phyloP scores from a whole-genome alignment of 2,329 filamentous ascomycete genomes.

The Plenodomus lindquistii region DNA sequence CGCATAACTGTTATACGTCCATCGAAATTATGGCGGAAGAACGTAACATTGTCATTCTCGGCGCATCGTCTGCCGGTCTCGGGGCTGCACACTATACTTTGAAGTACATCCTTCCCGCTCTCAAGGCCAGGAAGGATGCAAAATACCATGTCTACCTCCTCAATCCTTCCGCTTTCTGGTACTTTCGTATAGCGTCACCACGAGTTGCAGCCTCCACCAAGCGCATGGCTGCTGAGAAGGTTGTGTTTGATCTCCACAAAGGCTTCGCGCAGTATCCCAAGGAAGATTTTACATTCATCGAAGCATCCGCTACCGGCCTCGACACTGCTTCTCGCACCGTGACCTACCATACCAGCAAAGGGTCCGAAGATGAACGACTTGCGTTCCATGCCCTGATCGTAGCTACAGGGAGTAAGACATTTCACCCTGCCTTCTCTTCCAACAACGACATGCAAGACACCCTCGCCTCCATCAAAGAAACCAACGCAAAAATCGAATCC shows the following conservation, averaged over 20 bases:
- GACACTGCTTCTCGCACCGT: slow-evolving; percentile 51
- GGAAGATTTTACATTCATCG: slow-evolving; percentile 55
- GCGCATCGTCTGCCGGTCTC: slow-evolving; percentile 36
- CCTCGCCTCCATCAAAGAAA: slow-evolving; percentile 37
- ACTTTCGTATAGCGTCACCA: slow-evolving; percentile 58
- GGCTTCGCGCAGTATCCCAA: slow-evolving; percentile 56
- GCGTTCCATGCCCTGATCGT: slow-evolving; percentile 60
- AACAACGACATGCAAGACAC: slow-evolving; percentile 37
- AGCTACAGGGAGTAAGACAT: slow-evolving; percentile 57
- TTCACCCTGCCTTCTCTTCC: slow-evolving; percentile 50
- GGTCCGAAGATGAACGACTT: slow-evolving; percentile 38
- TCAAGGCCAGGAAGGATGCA: slow-evolving; percentile 34
- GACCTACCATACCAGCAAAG: slow-evolving; percentile 41
- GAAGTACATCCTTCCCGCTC: slow-evolving; percentile 39
- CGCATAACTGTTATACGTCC: no score
- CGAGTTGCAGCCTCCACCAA: slow-evolving; percentile 56
- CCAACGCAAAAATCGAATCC: slow-evolving; percentile 38
- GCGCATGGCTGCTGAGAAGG: slow-evolving; percentile 52
- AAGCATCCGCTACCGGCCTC: slow-evolving; percentile 54
- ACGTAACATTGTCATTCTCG: slow-evolving; percentile 43
- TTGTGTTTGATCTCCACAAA: slow-evolving; percentile 55
- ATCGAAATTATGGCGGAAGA: slow-evolving; percentile 30
- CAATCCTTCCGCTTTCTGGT: slow-evolving; percentile 58
- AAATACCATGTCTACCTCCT: slow-evolving; percentile 59
- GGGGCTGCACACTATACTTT: slow-evolving; percentile 40